A percentile compares a stretch with the other conserved stretches of the same genome.
Conservation (phyloP, 108 stramenopile genomes). For the Conticribra weissflogii region DNA sequence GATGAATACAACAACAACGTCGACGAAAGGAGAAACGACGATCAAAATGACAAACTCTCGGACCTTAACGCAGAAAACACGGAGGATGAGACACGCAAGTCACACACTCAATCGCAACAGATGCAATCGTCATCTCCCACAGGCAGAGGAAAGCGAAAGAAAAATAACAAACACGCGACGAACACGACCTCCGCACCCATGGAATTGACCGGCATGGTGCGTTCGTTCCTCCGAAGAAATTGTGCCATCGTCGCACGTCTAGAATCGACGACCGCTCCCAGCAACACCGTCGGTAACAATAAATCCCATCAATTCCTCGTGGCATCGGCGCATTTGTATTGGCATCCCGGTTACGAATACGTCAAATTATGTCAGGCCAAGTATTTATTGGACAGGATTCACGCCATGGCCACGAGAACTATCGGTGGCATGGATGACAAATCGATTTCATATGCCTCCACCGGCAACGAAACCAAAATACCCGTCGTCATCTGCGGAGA, state of each 20-base stretch:
- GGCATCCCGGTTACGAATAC: conserved; percentile 87
- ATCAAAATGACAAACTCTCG: not conserved
- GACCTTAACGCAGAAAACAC: conserved; percentile 1
- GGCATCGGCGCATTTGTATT: conserved; percentile 81
- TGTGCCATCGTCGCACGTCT: conserved; percentile 68
- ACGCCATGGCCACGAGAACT: conserved; percentile 36
- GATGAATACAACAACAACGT: not conserved
- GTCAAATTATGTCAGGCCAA: conserved; percentile 74
- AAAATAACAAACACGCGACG: not conserved
- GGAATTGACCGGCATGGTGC: conserved; percentile 63
- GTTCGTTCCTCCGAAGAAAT: conserved; percentile 75
- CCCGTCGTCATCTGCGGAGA: conserved; percentile 77
- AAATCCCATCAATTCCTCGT: conserved; percentile 51
- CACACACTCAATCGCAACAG: conserved; percentile 40
- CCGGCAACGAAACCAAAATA: conserved; percentile 13
- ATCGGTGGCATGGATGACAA: conserved; percentile 27
- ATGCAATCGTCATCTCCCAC: too few species aligned
- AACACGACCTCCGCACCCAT: conserved; percentile 33
- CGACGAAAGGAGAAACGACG: conserved; percentile 7
- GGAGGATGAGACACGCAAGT: too few species aligned
- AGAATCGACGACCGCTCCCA: conserved; percentile 1
- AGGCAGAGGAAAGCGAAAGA: too few species aligned
- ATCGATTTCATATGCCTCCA: too few species aligned
- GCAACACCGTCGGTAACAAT: not conserved
- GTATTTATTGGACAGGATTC: conserved; percentile 67